A percentile compares a stretch with the other conserved stretches of the same genome.
Conservation (phyloP, 2,329 filamentous ascomycete genomes). For the Hypoxylon sp. region DNA sequence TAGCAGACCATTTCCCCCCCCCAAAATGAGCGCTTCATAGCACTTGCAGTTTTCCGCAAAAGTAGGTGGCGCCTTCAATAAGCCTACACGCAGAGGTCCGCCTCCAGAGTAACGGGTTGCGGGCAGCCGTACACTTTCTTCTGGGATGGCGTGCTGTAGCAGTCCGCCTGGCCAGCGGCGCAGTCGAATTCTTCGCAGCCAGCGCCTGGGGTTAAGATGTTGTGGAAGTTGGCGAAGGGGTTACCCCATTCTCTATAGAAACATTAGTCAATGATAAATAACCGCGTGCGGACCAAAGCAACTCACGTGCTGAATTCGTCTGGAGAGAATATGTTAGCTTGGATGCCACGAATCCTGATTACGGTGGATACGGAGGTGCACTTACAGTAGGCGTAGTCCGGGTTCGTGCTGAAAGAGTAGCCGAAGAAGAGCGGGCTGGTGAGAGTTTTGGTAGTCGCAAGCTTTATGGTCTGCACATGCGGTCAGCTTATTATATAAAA, state of each 20-base stretch:
- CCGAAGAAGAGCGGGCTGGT: constrained; percentile 57
- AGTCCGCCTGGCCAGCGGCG: constrained; percentile 52
- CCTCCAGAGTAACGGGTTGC: constrained; percentile 55
- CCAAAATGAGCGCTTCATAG: not conserved
- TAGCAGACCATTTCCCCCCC: not conserved
- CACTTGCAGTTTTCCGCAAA: not conserved
- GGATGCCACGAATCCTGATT: not conserved
- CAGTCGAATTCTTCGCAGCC: constrained; percentile 59
- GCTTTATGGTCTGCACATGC: constrained; percentile 57
- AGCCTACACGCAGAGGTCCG: constrained; percentile 50
- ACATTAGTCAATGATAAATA: constrained; percentile 24
- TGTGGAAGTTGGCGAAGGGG: constrained; percentile 56
- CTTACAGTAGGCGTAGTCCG: constrained; percentile 58
- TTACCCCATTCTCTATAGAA: constrained; percentile 54
- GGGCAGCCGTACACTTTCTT: constrained; percentile 60
- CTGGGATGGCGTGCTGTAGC: constrained; percentile 57
- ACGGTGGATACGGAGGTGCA: constrained; percentile 16
- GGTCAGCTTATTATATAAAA: constrained; percentile 27
- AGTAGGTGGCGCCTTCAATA: not conserved
- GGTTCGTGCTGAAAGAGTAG: constrained; percentile 56
- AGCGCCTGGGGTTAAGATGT: constrained; percentile 54
- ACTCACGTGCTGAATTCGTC: constrained; percentile 57
- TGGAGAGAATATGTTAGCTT: constrained; percentile 39
- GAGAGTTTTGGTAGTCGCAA: constrained; percentile 56
- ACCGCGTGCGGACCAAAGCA: not conserved